phyloP scores from a whole-genome alignment of 129 eudicot genomes.

The Heracleum sosnowskyi region DNA sequence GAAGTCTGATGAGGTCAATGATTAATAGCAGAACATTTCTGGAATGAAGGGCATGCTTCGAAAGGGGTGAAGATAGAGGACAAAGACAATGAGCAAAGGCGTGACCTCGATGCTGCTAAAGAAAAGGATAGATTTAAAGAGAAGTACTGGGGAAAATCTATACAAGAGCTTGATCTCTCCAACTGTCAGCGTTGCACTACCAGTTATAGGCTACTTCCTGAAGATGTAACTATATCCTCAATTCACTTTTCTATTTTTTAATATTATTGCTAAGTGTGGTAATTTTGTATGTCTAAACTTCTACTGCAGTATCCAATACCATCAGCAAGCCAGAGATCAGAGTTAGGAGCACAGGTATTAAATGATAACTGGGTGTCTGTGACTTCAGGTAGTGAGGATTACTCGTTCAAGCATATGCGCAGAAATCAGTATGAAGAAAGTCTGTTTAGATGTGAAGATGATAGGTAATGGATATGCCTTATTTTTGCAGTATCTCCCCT shows the following conservation, averaged over 20 bases:
- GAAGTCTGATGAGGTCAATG: slow-evolving; percentile 9
- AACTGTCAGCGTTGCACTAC: slow-evolving; percentile 91
- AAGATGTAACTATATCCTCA: slow-evolving; percentile 46
- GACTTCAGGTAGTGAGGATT: slow-evolving; percentile 98
- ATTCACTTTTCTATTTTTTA: background rate
- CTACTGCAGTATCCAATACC: slow-evolving; percentile 78
- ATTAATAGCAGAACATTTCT: slow-evolving; percentile 58
- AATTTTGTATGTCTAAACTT: slow-evolving; percentile 7
- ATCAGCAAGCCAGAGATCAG: slow-evolving; percentile 85
- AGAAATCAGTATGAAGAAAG: slow-evolving; percentile 99
- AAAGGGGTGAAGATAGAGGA: slow-evolving; percentile 67
- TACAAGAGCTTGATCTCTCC: slow-evolving; percentile 94
- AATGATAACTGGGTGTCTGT: slow-evolving; percentile 98
- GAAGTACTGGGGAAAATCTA: slow-evolving; percentile 90
- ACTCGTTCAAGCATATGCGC: slow-evolving; percentile 99
- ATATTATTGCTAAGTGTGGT: background rate
- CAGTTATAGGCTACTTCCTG: slow-evolving; percentile 95
- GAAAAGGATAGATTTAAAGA: slow-evolving; percentile 74
- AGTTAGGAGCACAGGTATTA: slow-evolving; percentile 77
- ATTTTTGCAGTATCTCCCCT: background rate
- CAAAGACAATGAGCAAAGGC: slow-evolving; percentile 76
- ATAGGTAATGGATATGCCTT: slow-evolving; percentile 45
- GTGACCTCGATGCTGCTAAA: slow-evolving; percentile 70
- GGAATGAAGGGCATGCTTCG: slow-evolving; percentile 72
- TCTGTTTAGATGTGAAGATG: slow-evolving; percentile 97